Percentiles rank a stretch among this genome's conserved stretches.
Conservation (phyloP, 1,284 basidiomycete species). For the Moniliella sp. region DNA sequence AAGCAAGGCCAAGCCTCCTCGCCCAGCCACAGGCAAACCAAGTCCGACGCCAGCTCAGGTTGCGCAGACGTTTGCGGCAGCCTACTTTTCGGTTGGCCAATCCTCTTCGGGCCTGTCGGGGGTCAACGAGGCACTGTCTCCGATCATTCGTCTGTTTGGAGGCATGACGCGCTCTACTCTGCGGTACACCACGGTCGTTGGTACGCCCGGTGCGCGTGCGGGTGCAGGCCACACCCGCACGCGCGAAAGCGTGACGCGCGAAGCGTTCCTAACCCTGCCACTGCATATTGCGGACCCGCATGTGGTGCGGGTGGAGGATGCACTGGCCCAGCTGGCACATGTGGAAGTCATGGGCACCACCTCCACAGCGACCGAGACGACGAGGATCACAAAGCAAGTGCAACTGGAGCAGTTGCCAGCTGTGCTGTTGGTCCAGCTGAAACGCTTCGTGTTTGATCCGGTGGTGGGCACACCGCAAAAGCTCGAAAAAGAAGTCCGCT, state of each 20-base stretch:
- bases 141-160: constrained; percentile 75
- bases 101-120: constrained; percentile 60
- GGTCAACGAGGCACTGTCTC: constrained; percentile 58
- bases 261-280: constrained; percentile 73
- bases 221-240: too few relatives aligned
- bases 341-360: too few relatives aligned
- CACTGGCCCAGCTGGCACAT: constrained; percentile 55
- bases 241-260: constrained; percentile 67
- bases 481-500: constrained; percentile 58
- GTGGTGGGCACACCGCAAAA: constrained; percentile 66
- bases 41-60: not conserved
- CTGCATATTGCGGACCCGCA: constrained; percentile 58
- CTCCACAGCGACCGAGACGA: constrained; percentile 56
- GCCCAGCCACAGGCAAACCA: not conserved
- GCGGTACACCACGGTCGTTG: too few relatives aligned
- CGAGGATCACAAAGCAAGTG: constrained; percentile 69
- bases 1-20: too few relatives aligned
- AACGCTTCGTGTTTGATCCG: constrained; percentile 73
- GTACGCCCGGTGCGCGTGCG: constrained; percentile 57
- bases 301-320: constrained; percentile 60
- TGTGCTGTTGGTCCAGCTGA: constrained; percentile 71
- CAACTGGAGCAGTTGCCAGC: constrained; percentile 66
- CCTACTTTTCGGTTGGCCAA: constrained; percentile 51
- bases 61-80: not conserved
- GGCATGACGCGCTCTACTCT: constrained; percentile 77